Evolutionary conservation across 176 grass and related monocot genomes (phyloP).

Genomic region (Phoenix dactylifera): DNA sequence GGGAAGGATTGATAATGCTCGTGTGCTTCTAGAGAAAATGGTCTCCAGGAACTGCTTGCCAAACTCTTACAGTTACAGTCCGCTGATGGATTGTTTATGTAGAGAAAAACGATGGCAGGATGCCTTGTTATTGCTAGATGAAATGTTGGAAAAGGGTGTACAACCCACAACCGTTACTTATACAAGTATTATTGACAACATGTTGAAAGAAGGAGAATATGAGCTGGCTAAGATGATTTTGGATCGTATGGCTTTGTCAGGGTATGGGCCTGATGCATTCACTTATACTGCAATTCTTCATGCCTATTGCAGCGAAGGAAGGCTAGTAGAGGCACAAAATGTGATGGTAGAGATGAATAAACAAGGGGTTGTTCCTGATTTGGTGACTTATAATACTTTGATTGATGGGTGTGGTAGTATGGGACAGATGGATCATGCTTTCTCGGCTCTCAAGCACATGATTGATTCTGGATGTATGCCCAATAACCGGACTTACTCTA

Average conservation of each 20-base stretch:
- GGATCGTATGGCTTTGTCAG: constrained; percentile 40
- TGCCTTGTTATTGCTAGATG: constrained; percentile 36
- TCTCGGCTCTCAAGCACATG: constrained; percentile 43
- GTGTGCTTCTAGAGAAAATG: constrained; percentile 43
- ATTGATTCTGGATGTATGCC: constrained; percentile 33
- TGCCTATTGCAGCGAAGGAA: constrained; percentile 44
- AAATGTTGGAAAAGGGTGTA: constrained; percentile 43
- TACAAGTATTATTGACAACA: constrained; percentile 53
- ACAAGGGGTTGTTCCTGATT: constrained; percentile 26
- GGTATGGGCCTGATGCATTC: constrained; percentile 37
- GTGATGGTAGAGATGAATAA: constrained; percentile 35
- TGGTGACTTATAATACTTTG: constrained; percentile 46
- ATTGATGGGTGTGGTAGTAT: constrained; percentile 35
- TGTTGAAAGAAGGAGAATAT: constrained; percentile 39
- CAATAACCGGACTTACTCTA: constrained; percentile 35
- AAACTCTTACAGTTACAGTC: constrained; percentile 47
- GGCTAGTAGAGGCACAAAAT: constrained; percentile 39
- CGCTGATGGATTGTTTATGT: constrained; percentile 44
- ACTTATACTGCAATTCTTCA: constrained; percentile 43
- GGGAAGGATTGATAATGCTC: constrained; percentile 37
- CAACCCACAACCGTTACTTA: constrained; percentile 34
- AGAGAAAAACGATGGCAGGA: constrained; percentile 33
- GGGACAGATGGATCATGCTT: constrained; percentile 35
- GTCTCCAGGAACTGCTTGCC: constrained; percentile 30
- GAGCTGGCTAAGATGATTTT: constrained; percentile 33